Percentiles rank a stretch among this genome's conserved stretches.
Conservation (phyloP, 306 rosid genomes). For the Elaeagnus macrophylla region DNA sequence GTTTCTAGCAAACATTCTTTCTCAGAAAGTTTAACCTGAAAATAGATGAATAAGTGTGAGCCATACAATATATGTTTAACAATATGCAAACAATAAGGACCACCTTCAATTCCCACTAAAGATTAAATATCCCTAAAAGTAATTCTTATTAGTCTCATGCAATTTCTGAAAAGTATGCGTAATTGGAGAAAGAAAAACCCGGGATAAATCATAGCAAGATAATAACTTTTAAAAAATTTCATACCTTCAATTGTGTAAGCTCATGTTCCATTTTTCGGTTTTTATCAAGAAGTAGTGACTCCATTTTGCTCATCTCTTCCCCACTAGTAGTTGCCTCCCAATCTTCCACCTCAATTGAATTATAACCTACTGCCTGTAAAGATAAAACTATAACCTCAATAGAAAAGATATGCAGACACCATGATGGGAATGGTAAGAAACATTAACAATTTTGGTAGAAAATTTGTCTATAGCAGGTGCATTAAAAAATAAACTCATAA, state of each 20-base stretch:
- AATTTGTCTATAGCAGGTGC: background rate
- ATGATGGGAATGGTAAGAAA: no score
- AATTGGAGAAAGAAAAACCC: background rate
- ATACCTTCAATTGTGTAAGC: slow-evolving; percentile 84
- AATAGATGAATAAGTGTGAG: slow-evolving; percentile 17
- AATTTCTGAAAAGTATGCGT: background rate
- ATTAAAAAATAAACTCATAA: background rate
- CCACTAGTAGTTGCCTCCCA: slow-evolving; percentile 96
- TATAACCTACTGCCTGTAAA: slow-evolving; percentile 86
- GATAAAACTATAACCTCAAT: slow-evolving; percentile 20
- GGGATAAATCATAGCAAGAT: background rate
- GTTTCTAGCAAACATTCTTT: slow-evolving; percentile 58
- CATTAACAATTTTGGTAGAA: no score
- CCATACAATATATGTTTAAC: slow-evolving; percentile 11
- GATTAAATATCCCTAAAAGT: background rate
- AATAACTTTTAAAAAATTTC: slow-evolving; percentile 4
- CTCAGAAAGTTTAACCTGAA: slow-evolving; percentile 76
- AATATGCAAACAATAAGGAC: background rate
- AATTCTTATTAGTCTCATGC: background rate
- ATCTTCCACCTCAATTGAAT: slow-evolving; percentile 97
- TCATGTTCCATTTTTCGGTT: slow-evolving; percentile 97
- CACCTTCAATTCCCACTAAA: slow-evolving; percentile 1
- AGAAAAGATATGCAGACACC: slow-evolving; percentile 4
- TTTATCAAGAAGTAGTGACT: slow-evolving; percentile 97
- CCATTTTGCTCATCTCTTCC: slow-evolving; percentile 99